Evolutionary conservation across 1,139 yeast species (phyloP).

Genomic region (Magnusiomyces suaveolens): DNA sequence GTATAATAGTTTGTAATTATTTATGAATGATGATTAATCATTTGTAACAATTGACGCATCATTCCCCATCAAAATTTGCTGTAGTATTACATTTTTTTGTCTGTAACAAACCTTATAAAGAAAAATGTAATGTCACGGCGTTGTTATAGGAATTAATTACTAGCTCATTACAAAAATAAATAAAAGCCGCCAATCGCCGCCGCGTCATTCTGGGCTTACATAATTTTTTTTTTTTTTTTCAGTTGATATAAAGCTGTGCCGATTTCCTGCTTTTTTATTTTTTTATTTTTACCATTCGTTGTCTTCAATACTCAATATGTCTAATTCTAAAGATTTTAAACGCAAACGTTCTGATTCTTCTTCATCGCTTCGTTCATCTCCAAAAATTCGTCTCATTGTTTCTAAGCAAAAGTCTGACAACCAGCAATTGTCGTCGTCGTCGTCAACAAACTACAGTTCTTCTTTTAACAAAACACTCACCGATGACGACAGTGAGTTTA

Average conservation of each 20-base stretch:
- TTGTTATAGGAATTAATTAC: too few species aligned
- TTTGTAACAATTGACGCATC: too few species aligned
- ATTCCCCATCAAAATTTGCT: too few species aligned
- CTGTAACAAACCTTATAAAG: too few species aligned
- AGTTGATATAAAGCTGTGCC: not conserved
- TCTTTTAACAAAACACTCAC: not conserved
- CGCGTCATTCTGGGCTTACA: not conserved
- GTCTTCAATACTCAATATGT: not conserved
- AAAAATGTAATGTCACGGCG: too few species aligned
- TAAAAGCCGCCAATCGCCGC: too few species aligned
- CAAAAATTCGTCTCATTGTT: not conserved
- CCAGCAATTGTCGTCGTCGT: not conserved
- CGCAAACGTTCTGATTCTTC: not conserved
- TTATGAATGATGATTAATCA: too few species aligned
- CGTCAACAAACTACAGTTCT: not conserved
- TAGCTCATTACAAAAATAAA: too few species aligned
- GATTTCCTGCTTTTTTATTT: not conserved
- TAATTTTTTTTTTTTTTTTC: too few species aligned
- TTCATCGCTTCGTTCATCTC: not conserved
- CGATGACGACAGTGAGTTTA: not conserved
- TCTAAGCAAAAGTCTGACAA: not conserved
- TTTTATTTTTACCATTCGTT: not conserved
- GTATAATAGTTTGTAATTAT: too few species aligned
- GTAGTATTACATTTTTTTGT: too few species aligned
- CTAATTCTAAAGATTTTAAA: not conserved